phyloP scores from a whole-genome alignment of 345 rosid genomes.

The Populus euphratica region DNA sequence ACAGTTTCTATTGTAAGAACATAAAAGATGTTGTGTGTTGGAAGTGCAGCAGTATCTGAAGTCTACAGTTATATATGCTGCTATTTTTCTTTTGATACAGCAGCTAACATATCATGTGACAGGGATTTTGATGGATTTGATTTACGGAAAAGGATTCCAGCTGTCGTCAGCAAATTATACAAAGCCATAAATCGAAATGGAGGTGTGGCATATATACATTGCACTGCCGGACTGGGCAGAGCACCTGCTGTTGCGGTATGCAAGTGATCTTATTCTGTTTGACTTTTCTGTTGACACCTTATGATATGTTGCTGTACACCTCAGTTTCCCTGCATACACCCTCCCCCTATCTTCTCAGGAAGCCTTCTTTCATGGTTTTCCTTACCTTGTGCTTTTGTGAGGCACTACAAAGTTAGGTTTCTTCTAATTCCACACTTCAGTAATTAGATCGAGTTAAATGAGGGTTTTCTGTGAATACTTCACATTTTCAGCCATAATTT shows the following conservation, averaged over 20 bases:
- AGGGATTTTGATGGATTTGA: slow-evolving; percentile 98
- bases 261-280: slow-evolving; percentile 1
- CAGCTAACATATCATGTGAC: slow-evolving; percentile 29
- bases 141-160: slow-evolving; percentile 89
- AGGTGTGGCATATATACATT: slow-evolving; percentile 86
- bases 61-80: background rate
- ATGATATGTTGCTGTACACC: background rate
- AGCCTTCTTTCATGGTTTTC: background rate
- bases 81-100: slow-evolving; percentile 5
- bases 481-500: background rate
- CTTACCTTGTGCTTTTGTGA: background rate
- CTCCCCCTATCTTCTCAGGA: background rate
- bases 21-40: background rate
- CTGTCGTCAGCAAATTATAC: slow-evolving; percentile 63
- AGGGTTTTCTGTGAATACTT: background rate
- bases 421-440: background rate
- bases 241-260: slow-evolving; percentile 94
- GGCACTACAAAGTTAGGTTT: background rate
- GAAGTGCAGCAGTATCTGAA: background rate
- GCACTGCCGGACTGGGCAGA: slow-evolving; percentile 98
- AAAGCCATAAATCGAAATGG: slow-evolving; percentile 73
- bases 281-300: background rate
- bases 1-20: background rate
- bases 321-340: background rate
- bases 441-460: too few relatives aligned